phyloP scores from a whole-genome alignment of 73 alveolate genomes.

The Loxodes magnus region DNA sequence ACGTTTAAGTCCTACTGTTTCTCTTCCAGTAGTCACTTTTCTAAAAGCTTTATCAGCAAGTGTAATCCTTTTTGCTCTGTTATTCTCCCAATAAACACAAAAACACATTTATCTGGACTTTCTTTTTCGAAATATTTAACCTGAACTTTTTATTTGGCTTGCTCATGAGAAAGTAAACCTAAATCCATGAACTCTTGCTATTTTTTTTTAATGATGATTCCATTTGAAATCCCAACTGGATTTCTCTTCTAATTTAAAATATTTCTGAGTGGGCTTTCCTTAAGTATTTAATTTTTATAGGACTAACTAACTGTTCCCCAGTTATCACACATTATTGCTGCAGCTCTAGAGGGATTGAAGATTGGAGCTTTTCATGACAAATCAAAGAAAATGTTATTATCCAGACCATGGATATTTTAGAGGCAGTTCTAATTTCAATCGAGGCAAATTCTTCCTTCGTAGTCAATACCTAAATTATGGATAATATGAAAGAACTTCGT shows the following conservation, averaged over 20 bases:
- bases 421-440: slow-evolving; percentile 46
- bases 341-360: slow-evolving; percentile 95
- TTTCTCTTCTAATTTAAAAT: slow-evolving; percentile 45
- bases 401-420: slow-evolving; percentile 73
- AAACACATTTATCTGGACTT: slow-evolving; percentile 64
- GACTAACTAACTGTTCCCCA: slow-evolving; percentile 98
- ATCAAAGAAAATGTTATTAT: too few species aligned
- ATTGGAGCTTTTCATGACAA: too few species aligned
- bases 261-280: slow-evolving; percentile 66
- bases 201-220: slow-evolving; percentile 80
- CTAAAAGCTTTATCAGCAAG: slow-evolving; percentile 84
- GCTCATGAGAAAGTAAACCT: slow-evolving; percentile 74
- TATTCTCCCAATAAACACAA: slow-evolving; percentile 96
- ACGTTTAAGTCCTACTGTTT: too few species aligned
- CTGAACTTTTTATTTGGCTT: slow-evolving; percentile 78
- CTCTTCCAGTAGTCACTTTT: slow-evolving; percentile 59
- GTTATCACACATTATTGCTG: slow-evolving; percentile 82
- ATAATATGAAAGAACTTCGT: slow-evolving; percentile 93
- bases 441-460: slow-evolving; percentile 90
- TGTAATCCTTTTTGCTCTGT: slow-evolving; percentile 97
- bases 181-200: slow-evolving; percentile 53
- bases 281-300: slow-evolving; percentile 73
- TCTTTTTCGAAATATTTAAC: slow-evolving; percentile 76
- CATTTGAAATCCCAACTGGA: slow-evolving; percentile 97
- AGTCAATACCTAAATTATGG: slow-evolving; percentile 88